Evolutionary conservation across 2,329 filamentous ascomycete genomes (phyloP).

Genomic region (Venturia asperata): DNA sequence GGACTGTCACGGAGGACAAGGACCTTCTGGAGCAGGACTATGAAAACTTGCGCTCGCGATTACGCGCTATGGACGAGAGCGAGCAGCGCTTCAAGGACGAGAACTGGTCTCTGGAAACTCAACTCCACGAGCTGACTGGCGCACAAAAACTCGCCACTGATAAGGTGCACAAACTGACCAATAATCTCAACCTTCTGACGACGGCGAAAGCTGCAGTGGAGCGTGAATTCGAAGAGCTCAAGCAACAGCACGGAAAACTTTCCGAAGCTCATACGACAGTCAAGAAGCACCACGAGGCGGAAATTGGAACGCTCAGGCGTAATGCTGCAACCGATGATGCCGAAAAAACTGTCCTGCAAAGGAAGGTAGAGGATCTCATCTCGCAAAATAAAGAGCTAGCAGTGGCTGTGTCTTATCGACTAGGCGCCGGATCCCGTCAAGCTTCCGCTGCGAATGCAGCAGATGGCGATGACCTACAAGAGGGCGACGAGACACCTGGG

Average conservation of each 20-base stretch:
- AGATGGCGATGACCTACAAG: constrained; percentile 48
- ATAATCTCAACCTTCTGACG: constrained; percentile 61
- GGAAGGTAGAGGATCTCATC: constrained; percentile 80
- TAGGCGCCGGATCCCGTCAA: constrained; percentile 46
- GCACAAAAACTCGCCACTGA: constrained; percentile 69
- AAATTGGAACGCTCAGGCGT: constrained; percentile 75
- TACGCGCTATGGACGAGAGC: constrained; percentile 81
- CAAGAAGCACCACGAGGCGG: constrained; percentile 80
- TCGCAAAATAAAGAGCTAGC: constrained; percentile 88
- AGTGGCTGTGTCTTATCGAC: constrained; percentile 69
- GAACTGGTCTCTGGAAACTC: constrained; percentile 95
- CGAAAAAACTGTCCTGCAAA: constrained; percentile 70
- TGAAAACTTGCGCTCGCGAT: constrained; percentile 68
- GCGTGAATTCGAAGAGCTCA: constrained; percentile 86
- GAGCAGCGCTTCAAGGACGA: constrained; percentile 97
- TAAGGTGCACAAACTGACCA: constrained; percentile 73
- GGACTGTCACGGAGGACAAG: constrained; percentile 65
- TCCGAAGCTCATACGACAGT: constrained; percentile 69
- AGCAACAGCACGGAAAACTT: constrained; percentile 68
- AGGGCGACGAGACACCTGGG: constrained; percentile 59
- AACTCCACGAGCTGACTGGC: constrained; percentile 73
- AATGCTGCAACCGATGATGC: constrained; percentile 70
- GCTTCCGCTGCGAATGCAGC: constrained; percentile 31
- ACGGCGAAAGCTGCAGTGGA: constrained; percentile 71
- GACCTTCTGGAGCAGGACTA: constrained; percentile 75